A percentile compares a stretch with the other conserved stretches of the same genome.
phyloP scores from a whole-genome alignment of 75 land plant genomes.

The Pinus albicaulis region DNA sequence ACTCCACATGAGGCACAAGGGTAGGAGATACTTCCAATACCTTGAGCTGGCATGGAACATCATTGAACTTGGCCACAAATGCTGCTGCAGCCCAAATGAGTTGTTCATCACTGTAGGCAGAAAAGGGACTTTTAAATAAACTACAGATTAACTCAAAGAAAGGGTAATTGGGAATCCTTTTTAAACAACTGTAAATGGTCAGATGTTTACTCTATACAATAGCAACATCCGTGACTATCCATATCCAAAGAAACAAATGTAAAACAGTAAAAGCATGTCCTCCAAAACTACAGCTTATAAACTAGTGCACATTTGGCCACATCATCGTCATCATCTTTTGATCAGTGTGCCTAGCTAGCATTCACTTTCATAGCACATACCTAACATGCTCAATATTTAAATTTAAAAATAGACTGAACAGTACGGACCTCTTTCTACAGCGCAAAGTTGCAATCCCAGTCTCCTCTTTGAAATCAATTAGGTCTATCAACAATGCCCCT shows the following conservation, averaged over 20 bases:
- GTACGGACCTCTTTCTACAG: constrained; percentile 23
- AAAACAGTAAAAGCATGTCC: neutral
- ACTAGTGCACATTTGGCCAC: too few species aligned
- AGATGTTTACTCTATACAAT: neutral
- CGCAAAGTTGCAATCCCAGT: constrained; percentile 16
- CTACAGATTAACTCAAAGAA: neutral
- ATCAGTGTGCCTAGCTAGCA: neutral
- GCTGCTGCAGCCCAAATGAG: constrained; percentile 37
- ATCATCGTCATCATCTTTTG: neutral
- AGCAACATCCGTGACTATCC: neutral
- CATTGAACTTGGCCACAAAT: constrained; percentile 28
- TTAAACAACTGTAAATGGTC: neutral
- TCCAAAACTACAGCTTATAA: neutral
- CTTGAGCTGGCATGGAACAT: constrained; percentile 27
- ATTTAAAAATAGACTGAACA: neutral
- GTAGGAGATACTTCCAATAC: constrained; percentile 28
- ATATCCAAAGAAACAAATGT: neutral
- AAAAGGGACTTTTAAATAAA: neutral
- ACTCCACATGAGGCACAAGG: constrained; percentile 7
- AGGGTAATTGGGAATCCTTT: constrained; percentile 4
- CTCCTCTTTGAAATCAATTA: constrained; percentile 15
- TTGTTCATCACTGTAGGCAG: constrained; percentile 28
- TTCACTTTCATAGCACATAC: neutral
- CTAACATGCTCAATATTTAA: neutral
- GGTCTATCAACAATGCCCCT: constrained; percentile 17